Percentiles rank a stretch among this genome's conserved stretches.
Evolutionary conservation across 306 rosid genomes (phyloP).

Genomic region (Arachis stenosperma): DNA sequence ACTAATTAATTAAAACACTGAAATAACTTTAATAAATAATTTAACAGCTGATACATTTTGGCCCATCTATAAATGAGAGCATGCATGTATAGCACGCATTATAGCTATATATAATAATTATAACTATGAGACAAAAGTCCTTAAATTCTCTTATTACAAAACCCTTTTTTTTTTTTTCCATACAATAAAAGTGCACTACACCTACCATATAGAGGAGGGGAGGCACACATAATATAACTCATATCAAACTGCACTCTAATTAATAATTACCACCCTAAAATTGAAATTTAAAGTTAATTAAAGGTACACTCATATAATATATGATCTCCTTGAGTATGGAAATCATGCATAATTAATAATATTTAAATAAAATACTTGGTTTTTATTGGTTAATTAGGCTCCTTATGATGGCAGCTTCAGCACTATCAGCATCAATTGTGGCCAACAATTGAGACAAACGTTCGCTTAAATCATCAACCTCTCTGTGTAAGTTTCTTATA

Average conservation of each 20-base stretch:
- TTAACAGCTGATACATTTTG: constrained; percentile 32
- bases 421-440: constrained; percentile 88
- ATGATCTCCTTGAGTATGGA: constrained; percentile 18
- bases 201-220: constrained; percentile 42
- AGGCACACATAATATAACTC: constrained; percentile 29
- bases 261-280: constrained; percentile 25
- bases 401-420: constrained; percentile 93
- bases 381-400: constrained; percentile 79
- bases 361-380: not conserved
- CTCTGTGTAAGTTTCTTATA: constrained; percentile 84
- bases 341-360: not conserved
- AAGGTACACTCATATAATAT: constrained; percentile 34
- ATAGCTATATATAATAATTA: constrained; percentile 17
- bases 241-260: constrained; percentile 42
- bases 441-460: constrained; percentile 84
- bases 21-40: constrained; percentile 29
- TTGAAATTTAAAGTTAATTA: constrained; percentile 6
- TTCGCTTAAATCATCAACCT: constrained; percentile 91
- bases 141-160: constrained; percentile 35
- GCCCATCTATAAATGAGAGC: constrained; percentile 46
- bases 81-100: constrained; percentile 27
- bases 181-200: constrained; percentile 26
- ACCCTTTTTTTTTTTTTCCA: not conserved
- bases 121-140: constrained; percentile 21
- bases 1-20: not conserved